Conservation (phyloP, 2,329 filamentous ascomycete species). For the Scolecobasidium constrictum region DNA sequence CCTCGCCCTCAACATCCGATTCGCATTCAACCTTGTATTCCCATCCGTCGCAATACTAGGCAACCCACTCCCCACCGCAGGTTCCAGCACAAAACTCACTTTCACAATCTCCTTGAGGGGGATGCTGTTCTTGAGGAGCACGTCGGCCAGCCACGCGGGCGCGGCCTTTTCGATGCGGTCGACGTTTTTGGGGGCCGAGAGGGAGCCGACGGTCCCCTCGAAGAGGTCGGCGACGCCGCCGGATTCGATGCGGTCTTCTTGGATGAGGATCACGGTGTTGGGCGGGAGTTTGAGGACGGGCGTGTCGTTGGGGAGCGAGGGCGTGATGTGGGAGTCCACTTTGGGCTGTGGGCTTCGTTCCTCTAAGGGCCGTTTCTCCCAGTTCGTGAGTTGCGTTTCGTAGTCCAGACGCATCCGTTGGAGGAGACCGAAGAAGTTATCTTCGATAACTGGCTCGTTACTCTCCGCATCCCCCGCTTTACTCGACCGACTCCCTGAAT, state of each 20-base stretch:
- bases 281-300: constrained; percentile 63
- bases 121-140: constrained; percentile 68
- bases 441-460: constrained; percentile 66
- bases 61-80: constrained; percentile 57
- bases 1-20: constrained; percentile 88
- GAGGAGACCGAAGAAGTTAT: constrained; percentile 61
- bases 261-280: constrained; percentile 52
- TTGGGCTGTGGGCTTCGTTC: constrained; percentile 16
- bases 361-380: constrained; percentile 1
- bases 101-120: constrained; percentile 88
- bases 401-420: constrained; percentile 66
- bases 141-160: constrained; percentile 85
- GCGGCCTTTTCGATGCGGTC: constrained; percentile 77
- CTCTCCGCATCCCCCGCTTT: constrained; percentile 41
- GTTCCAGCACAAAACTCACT: constrained; percentile 85
- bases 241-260: constrained; percentile 52
- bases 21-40: constrained; percentile 90
- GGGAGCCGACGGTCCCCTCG: constrained; percentile 70
- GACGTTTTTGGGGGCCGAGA: constrained; percentile 42
- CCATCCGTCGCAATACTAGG: constrained; percentile 67
- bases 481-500: constrained; percentile 48
- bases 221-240: constrained; percentile 74
- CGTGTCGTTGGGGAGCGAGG: constrained; percentile 61
- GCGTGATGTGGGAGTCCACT: constrained; percentile 54
- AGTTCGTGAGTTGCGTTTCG: constrained; percentile 52